These are phyloP conservation scores for Effrenium voratum DNA, from an alignment of 73 alveolate genomes.

Conservation along the genomic window DNA sequence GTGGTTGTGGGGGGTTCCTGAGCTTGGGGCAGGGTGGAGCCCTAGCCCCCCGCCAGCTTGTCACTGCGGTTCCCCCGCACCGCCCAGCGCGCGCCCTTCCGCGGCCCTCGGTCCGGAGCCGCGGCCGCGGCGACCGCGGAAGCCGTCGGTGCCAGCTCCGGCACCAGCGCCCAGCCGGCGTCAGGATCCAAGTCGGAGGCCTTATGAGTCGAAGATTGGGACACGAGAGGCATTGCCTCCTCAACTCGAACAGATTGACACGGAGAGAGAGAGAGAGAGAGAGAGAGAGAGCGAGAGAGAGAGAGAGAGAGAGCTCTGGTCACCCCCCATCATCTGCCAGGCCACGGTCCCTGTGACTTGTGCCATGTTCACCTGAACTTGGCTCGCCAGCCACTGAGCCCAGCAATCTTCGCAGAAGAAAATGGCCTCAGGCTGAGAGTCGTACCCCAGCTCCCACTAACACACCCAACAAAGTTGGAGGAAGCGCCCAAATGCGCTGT, in stretches of 20 bases:
- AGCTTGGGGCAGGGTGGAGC: not conserved
- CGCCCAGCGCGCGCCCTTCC: slow-evolving; percentile 12
- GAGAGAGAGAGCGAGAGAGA: too few species aligned
- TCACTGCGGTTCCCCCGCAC: slow-evolving; percentile 19
- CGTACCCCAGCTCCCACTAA: too few species aligned
- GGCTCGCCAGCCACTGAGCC: not conserved
- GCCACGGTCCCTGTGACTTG: too few species aligned
- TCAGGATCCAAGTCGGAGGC: not conserved
- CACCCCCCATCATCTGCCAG: too few species aligned
- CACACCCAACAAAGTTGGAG: too few species aligned
- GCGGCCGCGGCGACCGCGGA: not conserved
- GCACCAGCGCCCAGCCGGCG: slow-evolving; percentile 14
- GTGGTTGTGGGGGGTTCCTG: too few species aligned
- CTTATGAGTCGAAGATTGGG: not conserved
- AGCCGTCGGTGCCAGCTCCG: not conserved
- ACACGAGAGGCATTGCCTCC: not conserved
- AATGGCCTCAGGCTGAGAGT: too few species aligned
- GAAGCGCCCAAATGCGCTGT: too few species aligned
- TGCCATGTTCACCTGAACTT: not conserved
- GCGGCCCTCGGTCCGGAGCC: not conserved
- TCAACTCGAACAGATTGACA: too few species aligned
- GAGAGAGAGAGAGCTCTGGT: too few species aligned
- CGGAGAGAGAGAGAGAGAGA: too few species aligned
- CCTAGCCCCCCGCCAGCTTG: not conserved
- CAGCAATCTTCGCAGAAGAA: slow-evolving; percentile 27